Percentiles rank a stretch among this genome's conserved stretches.
These are phyloP conservation scores for Flueggea neowawraea DNA, from an alignment of 441 rosid species.

Conservation along the genomic window DNA sequence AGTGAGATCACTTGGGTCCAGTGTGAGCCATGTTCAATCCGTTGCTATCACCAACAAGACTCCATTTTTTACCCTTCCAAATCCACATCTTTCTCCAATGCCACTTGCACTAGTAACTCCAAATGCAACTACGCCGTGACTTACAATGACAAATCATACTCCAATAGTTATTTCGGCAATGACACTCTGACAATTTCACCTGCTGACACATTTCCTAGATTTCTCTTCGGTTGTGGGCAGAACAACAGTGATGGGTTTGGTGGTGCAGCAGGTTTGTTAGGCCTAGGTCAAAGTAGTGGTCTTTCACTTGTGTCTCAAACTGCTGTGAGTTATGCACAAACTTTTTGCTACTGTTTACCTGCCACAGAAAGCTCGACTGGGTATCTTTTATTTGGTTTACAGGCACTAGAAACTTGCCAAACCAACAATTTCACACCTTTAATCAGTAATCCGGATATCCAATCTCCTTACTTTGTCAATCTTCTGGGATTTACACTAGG, in stretches of 20 bases:
- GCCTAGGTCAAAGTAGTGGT: slow-evolving; percentile 11
- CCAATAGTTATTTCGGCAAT: slow-evolving; percentile 1
- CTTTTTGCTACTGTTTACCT: slow-evolving; percentile 41
- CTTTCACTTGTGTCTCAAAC: slow-evolving; percentile 20
- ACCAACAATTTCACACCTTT: slow-evolving; percentile 12
- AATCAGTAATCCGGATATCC: neutral
- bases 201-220: slow-evolving; percentile 4
- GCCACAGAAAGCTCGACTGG: slow-evolving; percentile 13
- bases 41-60: slow-evolving; percentile 1
- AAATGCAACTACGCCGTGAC: neutral
- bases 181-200: slow-evolving; percentile 24
- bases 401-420: slow-evolving; percentile 17
- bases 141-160: slow-evolving; percentile 18
- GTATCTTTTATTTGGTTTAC: slow-evolving; percentile 22
- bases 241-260: slow-evolving; percentile 1
- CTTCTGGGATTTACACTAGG: slow-evolving; percentile 25
- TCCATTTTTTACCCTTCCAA: slow-evolving; percentile 10
- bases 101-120: neutral
- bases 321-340: neutral
- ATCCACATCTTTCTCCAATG: slow-evolving; percentile 16
- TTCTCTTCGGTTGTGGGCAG: slow-evolving; percentile 23
- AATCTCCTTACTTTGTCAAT: slow-evolving; percentile 8
- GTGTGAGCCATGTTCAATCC: slow-evolving; percentile 6
- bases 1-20: slow-evolving; percentile 16
- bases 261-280: slow-evolving; percentile 26